Base-by-base conservation (phyloP, 192 early-diverging fungal species). In the Dissophora ornata region DNA sequence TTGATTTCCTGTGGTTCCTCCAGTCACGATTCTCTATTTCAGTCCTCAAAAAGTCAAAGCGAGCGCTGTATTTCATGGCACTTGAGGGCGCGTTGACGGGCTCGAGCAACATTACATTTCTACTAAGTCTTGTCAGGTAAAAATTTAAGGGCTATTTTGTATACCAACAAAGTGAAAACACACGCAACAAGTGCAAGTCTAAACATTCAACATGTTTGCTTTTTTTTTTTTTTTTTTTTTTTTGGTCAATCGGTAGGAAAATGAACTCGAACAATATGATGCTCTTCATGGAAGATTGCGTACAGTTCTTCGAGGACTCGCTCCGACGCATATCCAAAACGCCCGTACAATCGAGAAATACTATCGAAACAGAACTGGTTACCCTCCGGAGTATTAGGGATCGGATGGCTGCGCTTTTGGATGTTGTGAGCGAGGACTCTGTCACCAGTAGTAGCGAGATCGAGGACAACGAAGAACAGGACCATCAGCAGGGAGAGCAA, bases 1-100 rank as follows among this genome's bases (percentile, higher is more conserved):
- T 94, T 49, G 79, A 83, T 22, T 80, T 91, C 47, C 38, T 93
- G 3, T 51, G 81, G 46, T 71, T 67, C 18, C 52, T 96, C 16
- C 92, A 95, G 69, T 59, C 71, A 21, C 82, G 79, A 21, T 83
- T 83, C 46, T 74, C 83, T 5, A 75, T 70, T n/a, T 80, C 69
- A 15, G 46, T 71, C 1, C 38, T 67, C n/a, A 77, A 71, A 7
- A 90, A 89, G 70, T 83, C 90, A 4, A 84, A 85, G 30, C 84
- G 89, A 2, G 88, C 84, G 18, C 78, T 96, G 24, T 89, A 94
- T 62, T 85, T 89, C 29, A 85, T 89, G 50, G 85, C 83, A 1
- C 61, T 96, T 13, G 71, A 82, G 30, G 55, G 69, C 13, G 28
- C 66, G n/a, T 34, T 86, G 13, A 53, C 51, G 1, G 64, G 77